phyloP scores from a whole-genome alignment of 352 stramenopile species.

The Phytophthora capsici region DNA sequence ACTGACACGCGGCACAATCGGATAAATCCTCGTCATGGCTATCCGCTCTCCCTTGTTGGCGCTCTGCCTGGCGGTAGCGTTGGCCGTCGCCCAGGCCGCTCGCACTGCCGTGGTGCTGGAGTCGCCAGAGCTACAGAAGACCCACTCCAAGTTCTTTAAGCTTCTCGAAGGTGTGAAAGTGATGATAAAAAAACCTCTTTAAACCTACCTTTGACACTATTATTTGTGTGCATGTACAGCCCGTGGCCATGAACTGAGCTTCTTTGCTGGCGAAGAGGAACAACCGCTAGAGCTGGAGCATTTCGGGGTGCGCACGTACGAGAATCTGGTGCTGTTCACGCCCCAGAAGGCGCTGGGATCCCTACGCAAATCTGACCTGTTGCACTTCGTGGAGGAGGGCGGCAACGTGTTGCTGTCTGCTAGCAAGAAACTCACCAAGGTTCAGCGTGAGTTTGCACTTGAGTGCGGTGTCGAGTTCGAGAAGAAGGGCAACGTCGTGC shows the following conservation, averaged over 20 bases:
- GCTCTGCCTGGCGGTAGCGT: slow-evolving; percentile 25
- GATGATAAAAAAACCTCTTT: not conserved
- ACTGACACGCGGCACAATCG: slow-evolving; percentile 29
- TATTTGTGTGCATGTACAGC: slow-evolving; percentile 31
- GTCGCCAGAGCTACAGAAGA: slow-evolving; percentile 58
- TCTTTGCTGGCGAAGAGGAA: slow-evolving; percentile 56
- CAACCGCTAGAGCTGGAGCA: slow-evolving; percentile 65
- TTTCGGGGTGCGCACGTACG: slow-evolving; percentile 88
- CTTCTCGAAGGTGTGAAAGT: slow-evolving; percentile 58
- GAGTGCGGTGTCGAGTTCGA: slow-evolving; percentile 91
- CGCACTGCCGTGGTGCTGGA: slow-evolving; percentile 80
- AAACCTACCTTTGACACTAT: slow-evolving; percentile 1
- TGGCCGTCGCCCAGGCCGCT: slow-evolving; percentile 37
- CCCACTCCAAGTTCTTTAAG: slow-evolving; percentile 83
- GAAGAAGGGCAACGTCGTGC: slow-evolving; percentile 87
- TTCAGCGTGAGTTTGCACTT: slow-evolving; percentile 86
- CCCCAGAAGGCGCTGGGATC: slow-evolving; percentile 79
- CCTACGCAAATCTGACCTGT: slow-evolving; percentile 70
- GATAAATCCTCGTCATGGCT: slow-evolving; percentile 33
- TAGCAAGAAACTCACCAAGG: slow-evolving; percentile 77
- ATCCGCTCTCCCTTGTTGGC: slow-evolving; percentile 18
- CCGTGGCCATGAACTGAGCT: slow-evolving; percentile 72
- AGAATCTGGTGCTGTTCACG: slow-evolving; percentile 92
- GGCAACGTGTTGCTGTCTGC: slow-evolving; percentile 84
- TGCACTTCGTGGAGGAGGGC: slow-evolving; percentile 88